Percentiles rank a stretch among this genome's conserved stretches.
Conservation (phyloP, 257 asterid genomes). For the Solanum chmielewskii region DNA sequence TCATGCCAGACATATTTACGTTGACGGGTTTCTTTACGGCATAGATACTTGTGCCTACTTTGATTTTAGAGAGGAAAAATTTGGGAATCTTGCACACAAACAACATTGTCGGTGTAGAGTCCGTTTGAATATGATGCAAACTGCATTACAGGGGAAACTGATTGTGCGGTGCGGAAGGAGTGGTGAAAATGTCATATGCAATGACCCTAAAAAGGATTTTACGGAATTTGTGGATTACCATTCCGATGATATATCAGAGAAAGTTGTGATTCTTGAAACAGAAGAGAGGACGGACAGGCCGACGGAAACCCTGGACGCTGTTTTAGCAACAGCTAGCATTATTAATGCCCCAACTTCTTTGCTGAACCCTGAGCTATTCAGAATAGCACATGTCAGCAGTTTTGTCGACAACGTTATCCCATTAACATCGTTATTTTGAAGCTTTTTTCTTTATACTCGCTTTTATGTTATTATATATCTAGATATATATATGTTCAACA, state of each 20-base stretch:
- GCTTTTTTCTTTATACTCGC: no score
- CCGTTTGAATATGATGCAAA: not conserved
- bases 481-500: not conserved
- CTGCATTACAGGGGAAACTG: not conserved
- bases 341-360: not conserved
- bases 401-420: not conserved
- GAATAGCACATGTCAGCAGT: not conserved
- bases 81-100: not conserved
- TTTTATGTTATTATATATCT: not conserved
- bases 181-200: not conserved
- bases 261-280: not conserved
- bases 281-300: not conserved
- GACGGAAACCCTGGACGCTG: not conserved
- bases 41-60: not conserved
- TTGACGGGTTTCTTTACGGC: not conserved
- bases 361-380: accelerated
- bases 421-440: not conserved
- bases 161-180: not conserved
- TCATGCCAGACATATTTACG: not conserved
- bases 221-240: not conserved
- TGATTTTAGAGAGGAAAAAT: not conserved
- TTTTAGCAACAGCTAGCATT: not conserved
- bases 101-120: not conserved
- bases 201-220: not conserved
- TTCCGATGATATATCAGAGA: not conserved